Evolutionary conservation across 2,329 filamentous ascomycete species (phyloP).

Genomic region (Zymoseptoria tritici): DNA sequence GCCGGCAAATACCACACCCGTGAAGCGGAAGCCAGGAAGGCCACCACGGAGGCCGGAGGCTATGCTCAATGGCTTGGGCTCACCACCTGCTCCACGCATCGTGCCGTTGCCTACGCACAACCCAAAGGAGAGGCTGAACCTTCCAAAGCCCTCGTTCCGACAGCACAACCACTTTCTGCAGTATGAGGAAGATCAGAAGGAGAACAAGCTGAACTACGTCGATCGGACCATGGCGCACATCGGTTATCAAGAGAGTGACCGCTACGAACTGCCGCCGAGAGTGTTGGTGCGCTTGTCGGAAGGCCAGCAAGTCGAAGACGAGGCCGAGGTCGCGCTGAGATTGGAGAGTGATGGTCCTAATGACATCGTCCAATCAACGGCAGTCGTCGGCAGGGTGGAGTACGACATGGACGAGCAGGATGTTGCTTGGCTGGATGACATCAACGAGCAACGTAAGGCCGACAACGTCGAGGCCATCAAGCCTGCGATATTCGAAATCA

Average conservation of each 20-base stretch:
- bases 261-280: constrained; percentile 70
- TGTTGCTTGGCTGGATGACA: constrained; percentile 84
- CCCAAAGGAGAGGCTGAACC: constrained; percentile 68
- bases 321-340: constrained; percentile 46
- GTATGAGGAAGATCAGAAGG: constrained; percentile 77
- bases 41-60: constrained; percentile 57
- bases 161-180: constrained; percentile 70
- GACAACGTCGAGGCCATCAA: constrained; percentile 76
- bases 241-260: constrained; percentile 90
- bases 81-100: constrained; percentile 56
- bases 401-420: constrained; percentile 99
- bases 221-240: constrained; percentile 95
- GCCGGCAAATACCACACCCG: constrained; percentile 13
- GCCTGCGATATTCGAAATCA: constrained; percentile 91
- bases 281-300: constrained; percentile 59
- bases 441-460: constrained; percentile 69
- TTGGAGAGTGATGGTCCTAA: constrained; percentile 49
- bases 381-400: constrained; percentile 69
- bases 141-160: constrained; percentile 68
- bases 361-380: constrained; percentile 47
- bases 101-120: constrained; percentile 73
- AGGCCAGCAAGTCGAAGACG: constrained; percentile 55
- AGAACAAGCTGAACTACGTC: constrained; percentile 75
- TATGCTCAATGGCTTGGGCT: constrained; percentile 53
- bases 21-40: constrained; percentile 54